These are phyloP conservation scores for Pleurotus tuber-regium DNA, from an alignment of 768 basidiomycete genomes.

Conservation along the genomic window DNA sequence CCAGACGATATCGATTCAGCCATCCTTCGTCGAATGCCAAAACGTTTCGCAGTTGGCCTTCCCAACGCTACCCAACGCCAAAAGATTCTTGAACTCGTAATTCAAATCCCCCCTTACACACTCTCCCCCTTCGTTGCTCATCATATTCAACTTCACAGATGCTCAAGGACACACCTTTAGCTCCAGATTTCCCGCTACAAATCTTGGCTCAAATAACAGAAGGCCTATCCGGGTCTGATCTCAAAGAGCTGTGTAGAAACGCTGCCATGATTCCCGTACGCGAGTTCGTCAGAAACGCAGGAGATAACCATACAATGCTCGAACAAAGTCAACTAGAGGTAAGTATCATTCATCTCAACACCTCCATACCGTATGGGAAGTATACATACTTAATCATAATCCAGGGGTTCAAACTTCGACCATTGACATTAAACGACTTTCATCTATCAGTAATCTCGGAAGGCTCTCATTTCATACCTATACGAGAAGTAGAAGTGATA, in stretches of 20 bases:
- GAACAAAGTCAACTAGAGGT: conserved; percentile 52
- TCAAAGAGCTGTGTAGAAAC: conserved; percentile 88
- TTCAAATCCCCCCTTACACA: conserved; percentile 16
- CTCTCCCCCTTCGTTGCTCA: not conserved
- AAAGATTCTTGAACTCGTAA: conserved; percentile 80
- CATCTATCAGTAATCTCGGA: conserved; percentile 6
- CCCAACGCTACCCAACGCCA: conserved; percentile 77
- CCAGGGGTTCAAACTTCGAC: conserved; percentile 78
- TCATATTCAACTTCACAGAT: conserved; percentile 51
- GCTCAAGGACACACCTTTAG: conserved; percentile 74
- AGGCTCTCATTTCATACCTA: conserved; percentile 8
- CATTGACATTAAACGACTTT: conserved; percentile 72
- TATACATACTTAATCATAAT: not conserved
- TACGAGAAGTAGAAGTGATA: conserved; percentile 6
- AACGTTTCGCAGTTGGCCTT: conserved; percentile 84
- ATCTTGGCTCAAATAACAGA: conserved; percentile 65
- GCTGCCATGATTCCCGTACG: conserved; percentile 93
- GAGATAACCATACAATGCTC: conserved; percentile 37
- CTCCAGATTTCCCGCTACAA: conserved; percentile 57
- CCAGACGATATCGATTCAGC: conserved; percentile 90
- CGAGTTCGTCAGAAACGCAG: conserved; percentile 66
- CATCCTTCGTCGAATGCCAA: conserved; percentile 95
- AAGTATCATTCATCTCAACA: conserved; percentile 6
- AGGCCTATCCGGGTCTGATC: conserved; percentile 85
- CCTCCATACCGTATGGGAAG: not conserved